Percentiles rank a stretch among this genome's conserved stretches.
Conservation (phyloP, 2,329 filamentous ascomycete species). For the Xenoacremonium recifei region DNA sequence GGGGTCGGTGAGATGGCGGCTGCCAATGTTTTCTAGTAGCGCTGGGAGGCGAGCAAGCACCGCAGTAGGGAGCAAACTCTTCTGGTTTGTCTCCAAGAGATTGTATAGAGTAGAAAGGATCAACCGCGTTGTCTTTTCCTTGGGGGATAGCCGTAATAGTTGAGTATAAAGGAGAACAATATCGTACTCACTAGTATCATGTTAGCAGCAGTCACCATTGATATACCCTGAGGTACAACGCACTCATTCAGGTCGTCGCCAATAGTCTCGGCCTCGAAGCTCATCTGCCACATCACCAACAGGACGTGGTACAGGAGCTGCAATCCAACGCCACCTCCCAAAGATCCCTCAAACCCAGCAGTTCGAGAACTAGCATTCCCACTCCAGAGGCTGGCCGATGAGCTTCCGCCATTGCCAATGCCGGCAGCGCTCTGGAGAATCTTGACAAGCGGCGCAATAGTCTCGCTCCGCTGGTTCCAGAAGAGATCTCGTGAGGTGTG, state of each 20-base stretch:
- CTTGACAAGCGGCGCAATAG: constrained; percentile 75
- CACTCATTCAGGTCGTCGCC: constrained; percentile 82
- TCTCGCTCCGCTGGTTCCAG: constrained; percentile 88
- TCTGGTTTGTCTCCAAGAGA: constrained; percentile 68
- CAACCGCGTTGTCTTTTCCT: constrained; percentile 95
- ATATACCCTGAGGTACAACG: too few species aligned
- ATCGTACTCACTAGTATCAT: constrained; percentile 92
- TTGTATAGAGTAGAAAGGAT: constrained; percentile 88
- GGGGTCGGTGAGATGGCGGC: constrained; percentile 62
- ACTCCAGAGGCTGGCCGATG: constrained; percentile 61
- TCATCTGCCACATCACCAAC: constrained; percentile 93
- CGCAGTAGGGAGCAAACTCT: constrained; percentile 78
- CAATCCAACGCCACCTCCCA: constrained; percentile 82
- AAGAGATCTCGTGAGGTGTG: constrained; percentile 75
- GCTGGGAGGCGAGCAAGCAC: constrained; percentile 79
- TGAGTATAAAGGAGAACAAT: constrained; percentile 90
- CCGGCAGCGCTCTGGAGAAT: constrained; percentile 79
- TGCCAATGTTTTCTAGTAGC: constrained; percentile 61
- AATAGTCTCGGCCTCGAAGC: constrained; percentile 79
- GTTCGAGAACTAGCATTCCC: constrained; percentile 52
- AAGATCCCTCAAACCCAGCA: constrained; percentile 59
- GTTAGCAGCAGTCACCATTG: too few species aligned
- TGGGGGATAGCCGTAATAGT: constrained; percentile 86
- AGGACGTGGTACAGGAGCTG: constrained; percentile 94
- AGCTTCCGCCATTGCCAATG: constrained; percentile 63